Evolutionary conservation across 163 green algal genomes (phyloP), one percentile per base, ranked within the genome.

Genomic region (Volvox carteri): DNA sequence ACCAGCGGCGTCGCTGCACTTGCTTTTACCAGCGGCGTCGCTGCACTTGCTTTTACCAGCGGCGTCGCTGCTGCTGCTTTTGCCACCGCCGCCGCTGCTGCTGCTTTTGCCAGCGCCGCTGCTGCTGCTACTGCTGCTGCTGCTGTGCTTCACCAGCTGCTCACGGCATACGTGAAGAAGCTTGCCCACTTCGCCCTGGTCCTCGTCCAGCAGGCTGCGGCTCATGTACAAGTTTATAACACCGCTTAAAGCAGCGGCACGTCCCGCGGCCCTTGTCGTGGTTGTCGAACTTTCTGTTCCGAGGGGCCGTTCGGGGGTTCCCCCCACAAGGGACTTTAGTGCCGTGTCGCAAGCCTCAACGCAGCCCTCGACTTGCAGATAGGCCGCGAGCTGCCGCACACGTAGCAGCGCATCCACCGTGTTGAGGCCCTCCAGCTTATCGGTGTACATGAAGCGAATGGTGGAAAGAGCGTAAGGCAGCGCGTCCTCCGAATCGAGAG

Each of bases 391-490:
- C 14, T 28, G 78, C 39, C 78, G 56, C 41, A 46, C 19, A 2
- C 3, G 41, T 28, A 86, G 58, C 78, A 77, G 58, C 7, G 23
- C 58, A 0, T 16, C 1, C 5, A 9, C 41, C 4, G 19, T 28
- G 14, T 11, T 48, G 6, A 33, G n/a, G n/a, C n/a, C 58, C 0
- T 48, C 41, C 4, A 86, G 0, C 28, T 60, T 28, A 8, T 58
- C 78, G 7, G 58, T 77, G 58, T 86, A 86, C 14, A 76, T 77
- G 41, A 77, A 86, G 9, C 58, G 52, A 0, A 85, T 12, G 19
- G 54, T 35, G 0, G 35, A 44, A 33, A 37, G 33, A 11, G 54
- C 78, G 37, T 28, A 46, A 6, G 30, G n/a, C n/a, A n/a, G 37
- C 23, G 33, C 44, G 9, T 74, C 78, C 8, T 60, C 23, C 46